Evolutionary conservation across 2,329 filamentous ascomycete genomes (phyloP), one percentile per base, ranked within the genome.

Genomic region (Byssothecium circinans): DNA sequence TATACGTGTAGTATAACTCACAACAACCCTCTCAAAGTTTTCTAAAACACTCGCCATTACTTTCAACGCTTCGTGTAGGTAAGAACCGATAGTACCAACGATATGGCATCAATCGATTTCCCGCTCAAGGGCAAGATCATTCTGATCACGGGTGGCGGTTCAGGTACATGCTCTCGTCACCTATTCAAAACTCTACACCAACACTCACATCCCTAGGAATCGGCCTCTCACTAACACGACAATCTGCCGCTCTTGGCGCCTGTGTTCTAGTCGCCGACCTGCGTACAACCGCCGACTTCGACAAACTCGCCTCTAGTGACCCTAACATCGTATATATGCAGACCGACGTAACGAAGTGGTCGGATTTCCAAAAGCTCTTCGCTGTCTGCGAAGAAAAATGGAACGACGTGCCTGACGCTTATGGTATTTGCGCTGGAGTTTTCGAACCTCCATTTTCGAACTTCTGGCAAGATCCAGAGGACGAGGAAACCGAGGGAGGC

Each of bases 121-220:
- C 61, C 66, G 8, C 46, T 70, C 4, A 57, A 63, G 14, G 56
- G 52, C 42, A 68, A 65, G 39, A 65, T 71, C 47, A 57, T 68
- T 15, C 54, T 67, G 1, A 61, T 71, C 41, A 71, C 68, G 0
- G 68, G 69, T 17, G 69, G 65, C 11, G 68, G 66, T 46, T 71
- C 66, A 44, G 65, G 64, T 65, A 49, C 14, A 40, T 5, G 2
- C 37, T 20, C 2, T 29, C 20, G 11, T 14, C 11, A 23, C 23
- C 14, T 10, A 20, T 40, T 29, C 25, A 40, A 20, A 8, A n/a
- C 10, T 19, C 25, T 11, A 15, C 14, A 23, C 14, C 27, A 18
- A 34, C 22, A 17, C 17, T 38, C 17, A 52, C 18, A 30, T 3
- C 2, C 19, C 11, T n/a, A 67, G 67, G 67, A 17, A 70, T 71